Conservation (phyloP, 106 monocot genomes). For the Dioscorea alata region DNA sequence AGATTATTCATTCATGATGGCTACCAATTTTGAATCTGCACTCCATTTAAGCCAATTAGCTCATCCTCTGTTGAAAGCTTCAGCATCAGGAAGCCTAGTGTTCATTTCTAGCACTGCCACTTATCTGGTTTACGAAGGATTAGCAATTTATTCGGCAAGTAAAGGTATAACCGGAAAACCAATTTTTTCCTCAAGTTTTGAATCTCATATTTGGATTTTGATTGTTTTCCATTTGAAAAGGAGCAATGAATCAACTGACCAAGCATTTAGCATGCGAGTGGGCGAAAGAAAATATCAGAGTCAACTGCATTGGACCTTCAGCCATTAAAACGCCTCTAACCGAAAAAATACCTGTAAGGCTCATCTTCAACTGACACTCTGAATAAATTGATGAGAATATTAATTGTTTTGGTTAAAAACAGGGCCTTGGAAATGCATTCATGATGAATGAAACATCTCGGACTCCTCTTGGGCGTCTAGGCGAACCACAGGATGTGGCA, state of each 20-base stretch:
- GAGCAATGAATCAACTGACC: conserved; percentile 35
- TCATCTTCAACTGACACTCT: neutral
- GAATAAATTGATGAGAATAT: neutral
- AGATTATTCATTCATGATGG: conserved; percentile 6
- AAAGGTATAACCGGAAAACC: conserved; percentile 7
- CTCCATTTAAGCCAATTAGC: conserved; percentile 39
- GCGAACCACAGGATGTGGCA: conserved; percentile 8
- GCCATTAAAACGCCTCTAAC: conserved; percentile 9
- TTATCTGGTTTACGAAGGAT: neutral
- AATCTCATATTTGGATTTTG: neutral
- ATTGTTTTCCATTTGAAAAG: neutral
- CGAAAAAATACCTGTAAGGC: neutral
- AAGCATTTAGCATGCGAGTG: conserved; percentile 34
- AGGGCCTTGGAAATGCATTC: neutral
- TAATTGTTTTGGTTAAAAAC: neutral
- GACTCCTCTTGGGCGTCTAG: conserved; percentile 4
- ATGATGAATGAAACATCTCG: neutral
- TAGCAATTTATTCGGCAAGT: conserved; percentile 7
- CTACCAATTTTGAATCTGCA: conserved; percentile 29
- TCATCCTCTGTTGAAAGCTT: conserved; percentile 27
- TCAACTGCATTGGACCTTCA: conserved; percentile 35
- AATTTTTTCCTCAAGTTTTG: neutral
- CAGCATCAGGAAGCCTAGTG: conserved; percentile 20
- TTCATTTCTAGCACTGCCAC: conserved; percentile 19
- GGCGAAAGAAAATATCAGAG: conserved; percentile 28